Evolutionary conservation across 139 green algal genomes (phyloP), one percentile per base, ranked within the genome.

Genomic region (Chlamydomonas sp.): DNA sequence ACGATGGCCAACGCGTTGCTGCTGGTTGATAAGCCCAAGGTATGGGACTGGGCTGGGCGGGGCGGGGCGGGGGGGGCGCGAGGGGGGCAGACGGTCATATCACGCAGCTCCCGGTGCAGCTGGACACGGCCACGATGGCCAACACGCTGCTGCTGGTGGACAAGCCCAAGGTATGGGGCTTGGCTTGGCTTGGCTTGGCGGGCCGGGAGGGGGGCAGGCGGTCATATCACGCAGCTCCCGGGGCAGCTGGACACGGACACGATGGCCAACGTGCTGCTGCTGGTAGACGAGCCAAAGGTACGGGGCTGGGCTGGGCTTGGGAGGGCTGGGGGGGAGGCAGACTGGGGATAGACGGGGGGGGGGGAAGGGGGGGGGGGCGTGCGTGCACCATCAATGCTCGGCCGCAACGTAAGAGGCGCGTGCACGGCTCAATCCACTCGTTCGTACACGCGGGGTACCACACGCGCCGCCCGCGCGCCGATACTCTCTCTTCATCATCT

Each of bases 61-160:
- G 54, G 6, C 39, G 5, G 50, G 30, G 28, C 67, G 3, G 24
- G 6, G 10, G 8, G 49, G 48, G 5, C 38, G 3, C 37, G 24
- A 24, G 34, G 50, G 2, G 13, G 6, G 3, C 76, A 71, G 33
- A 74, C 71, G 26, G 48, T 87, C 26, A 26, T 35, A 77, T 87
- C 47, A 84, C 73, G 3, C 70, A 70, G 2, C 59, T 87, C 30
- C 81, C 81, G 5, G 64, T 73, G n/a, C 77, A 87, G 30, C 67
- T 86, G 30, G 57, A 36, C 36, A 37, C 10, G 0, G 5, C 63
- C 30, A 72, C 77, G n/a, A 57, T 84, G 3, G 10, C 24, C 62
- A 84, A 84, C 33, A 74, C 67, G 3, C 13, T 81, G n/a, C 36
- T 84, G 39, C 71, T 84, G 24, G 33, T 84, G n/a, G 78, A 84